A percentile compares a stretch with the other conserved stretches of the same genome.
Evolutionary conservation across 2,329 filamentous ascomycete genomes (phyloP).

Genomic region (Diaporthe humulicola): DNA sequence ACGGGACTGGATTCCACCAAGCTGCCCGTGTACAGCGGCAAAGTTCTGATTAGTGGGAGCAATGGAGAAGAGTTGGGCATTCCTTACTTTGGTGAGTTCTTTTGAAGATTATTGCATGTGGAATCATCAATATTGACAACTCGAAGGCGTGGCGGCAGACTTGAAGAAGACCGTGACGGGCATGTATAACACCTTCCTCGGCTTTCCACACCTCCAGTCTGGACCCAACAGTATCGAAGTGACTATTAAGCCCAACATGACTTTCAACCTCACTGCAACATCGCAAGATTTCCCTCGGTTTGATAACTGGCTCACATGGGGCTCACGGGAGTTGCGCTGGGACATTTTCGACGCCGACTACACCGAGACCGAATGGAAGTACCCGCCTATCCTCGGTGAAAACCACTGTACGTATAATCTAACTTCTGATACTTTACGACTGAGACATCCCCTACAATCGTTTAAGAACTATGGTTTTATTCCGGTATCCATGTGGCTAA

Average conservation of each 20-base stretch:
- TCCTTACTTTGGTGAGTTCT: conserved; percentile 48
- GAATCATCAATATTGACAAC: background rate
- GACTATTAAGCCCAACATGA: conserved; percentile 43
- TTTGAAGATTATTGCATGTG: background rate
- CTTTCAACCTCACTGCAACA: conserved; percentile 44
- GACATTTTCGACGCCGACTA: conserved; percentile 46
- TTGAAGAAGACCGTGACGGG: conserved; percentile 3
- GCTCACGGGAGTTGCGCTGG: conserved; percentile 46
- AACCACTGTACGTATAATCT: conserved; percentile 40
- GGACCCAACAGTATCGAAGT: conserved; percentile 22
- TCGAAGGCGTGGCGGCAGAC: conserved; percentile 19
- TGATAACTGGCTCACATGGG: conserved; percentile 42
- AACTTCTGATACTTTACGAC: background rate
- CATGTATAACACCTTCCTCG: background rate
- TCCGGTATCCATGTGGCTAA: background rate
- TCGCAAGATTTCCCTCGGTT: conserved; percentile 46
- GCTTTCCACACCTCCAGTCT: conserved; percentile 36
- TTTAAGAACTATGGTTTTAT: too few species aligned
- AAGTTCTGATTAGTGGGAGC: conserved; percentile 48
- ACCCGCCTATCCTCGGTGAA: conserved; percentile 47
- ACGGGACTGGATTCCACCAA: conserved; percentile 43
- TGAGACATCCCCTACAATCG: background rate
- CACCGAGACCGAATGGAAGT: conserved; percentile 46
- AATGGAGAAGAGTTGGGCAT: conserved; percentile 50
- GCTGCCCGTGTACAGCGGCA: conserved; percentile 52